phyloP scores from a whole-genome alignment of 2,329 filamentous ascomycete species.

The Aspergillus pseudoglaucus region DNA sequence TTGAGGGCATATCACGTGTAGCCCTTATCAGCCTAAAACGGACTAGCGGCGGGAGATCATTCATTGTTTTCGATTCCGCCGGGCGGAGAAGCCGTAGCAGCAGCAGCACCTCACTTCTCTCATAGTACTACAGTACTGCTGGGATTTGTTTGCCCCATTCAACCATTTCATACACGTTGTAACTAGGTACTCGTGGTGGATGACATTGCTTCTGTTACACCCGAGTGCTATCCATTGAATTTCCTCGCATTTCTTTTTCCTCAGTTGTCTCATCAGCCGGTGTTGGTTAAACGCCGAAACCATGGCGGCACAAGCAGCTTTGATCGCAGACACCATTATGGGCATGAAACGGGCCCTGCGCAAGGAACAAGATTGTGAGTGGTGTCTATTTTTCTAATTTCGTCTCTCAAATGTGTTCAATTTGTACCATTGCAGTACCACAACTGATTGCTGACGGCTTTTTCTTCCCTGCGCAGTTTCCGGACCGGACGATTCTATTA shows the following conservation, averaged over 20 bases:
- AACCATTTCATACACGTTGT: no score
- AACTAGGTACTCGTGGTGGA: no score
- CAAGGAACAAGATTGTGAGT: constrained; percentile 41
- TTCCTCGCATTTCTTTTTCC: not conserved
- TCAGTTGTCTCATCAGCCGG: not conserved
- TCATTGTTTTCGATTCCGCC: constrained; percentile 8
- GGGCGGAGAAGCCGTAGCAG: constrained; percentile 10
- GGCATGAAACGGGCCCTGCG: constrained; percentile 49
- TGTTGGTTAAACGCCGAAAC: constrained; percentile 4
- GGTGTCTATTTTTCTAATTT: not conserved
- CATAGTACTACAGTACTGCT: not conserved
- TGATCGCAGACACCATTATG: constrained; percentile 49
- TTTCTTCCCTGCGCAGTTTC: constrained; percentile 21
- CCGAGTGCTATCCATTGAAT: not conserved
- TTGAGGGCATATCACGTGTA: constrained; percentile 15
- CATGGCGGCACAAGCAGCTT: constrained; percentile 40
- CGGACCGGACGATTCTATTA: constrained; percentile 48
- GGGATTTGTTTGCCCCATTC: no score
- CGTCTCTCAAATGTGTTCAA: constrained; percentile 1
- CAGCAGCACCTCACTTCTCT: not conserved
- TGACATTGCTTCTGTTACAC: no score
- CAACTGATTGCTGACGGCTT: constrained; percentile 1
- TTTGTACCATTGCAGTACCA: not conserved
- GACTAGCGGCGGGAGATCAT: constrained; percentile 16
- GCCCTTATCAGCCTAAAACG: constrained; percentile 16